Conservation (phyloP, 768 basidiomycete genomes). For the Gloeophyllum trabeum region DNA sequence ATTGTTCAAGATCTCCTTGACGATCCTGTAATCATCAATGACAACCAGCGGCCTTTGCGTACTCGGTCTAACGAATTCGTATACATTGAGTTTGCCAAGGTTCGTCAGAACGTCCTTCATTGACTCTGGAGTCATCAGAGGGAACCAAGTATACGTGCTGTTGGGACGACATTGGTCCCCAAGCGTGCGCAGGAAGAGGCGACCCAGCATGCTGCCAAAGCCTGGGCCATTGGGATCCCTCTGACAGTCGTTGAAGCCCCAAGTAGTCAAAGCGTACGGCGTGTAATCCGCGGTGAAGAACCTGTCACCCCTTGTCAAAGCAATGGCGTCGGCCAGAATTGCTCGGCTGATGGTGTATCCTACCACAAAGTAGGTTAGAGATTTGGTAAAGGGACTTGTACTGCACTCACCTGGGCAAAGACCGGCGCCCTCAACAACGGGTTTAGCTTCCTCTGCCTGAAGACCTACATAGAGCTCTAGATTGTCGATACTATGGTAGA, state of each 20-base stretch:
- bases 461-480: constrained; percentile 77
- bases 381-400: no score
- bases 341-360: constrained; percentile 79
- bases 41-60: constrained; percentile 13
- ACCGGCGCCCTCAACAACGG: constrained; percentile 66
- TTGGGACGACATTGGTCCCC: constrained; percentile 59
- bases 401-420: constrained; percentile 74
- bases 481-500: constrained; percentile 67
- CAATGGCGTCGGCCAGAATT: constrained; percentile 79
- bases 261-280: constrained; percentile 68
- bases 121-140: constrained; percentile 67
- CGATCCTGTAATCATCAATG: constrained; percentile 36
- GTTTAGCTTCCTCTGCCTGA: constrained; percentile 71
- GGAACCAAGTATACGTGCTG: constrained; percentile 79
- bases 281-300: constrained; percentile 79
- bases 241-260: constrained; percentile 80
- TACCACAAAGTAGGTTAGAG: neutral
- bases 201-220: constrained; percentile 67
- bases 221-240: constrained; percentile 62
- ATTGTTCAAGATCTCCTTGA: constrained; percentile 39
- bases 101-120: constrained; percentile 54
- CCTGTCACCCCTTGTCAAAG: constrained; percentile 77
- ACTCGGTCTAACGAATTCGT: constrained; percentile 42
- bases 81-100: constrained; percentile 39
- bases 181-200: constrained; percentile 63